Evolutionary conservation across 345 rosid species (phyloP).

Genomic region (Fremontodendron californicum): DNA sequence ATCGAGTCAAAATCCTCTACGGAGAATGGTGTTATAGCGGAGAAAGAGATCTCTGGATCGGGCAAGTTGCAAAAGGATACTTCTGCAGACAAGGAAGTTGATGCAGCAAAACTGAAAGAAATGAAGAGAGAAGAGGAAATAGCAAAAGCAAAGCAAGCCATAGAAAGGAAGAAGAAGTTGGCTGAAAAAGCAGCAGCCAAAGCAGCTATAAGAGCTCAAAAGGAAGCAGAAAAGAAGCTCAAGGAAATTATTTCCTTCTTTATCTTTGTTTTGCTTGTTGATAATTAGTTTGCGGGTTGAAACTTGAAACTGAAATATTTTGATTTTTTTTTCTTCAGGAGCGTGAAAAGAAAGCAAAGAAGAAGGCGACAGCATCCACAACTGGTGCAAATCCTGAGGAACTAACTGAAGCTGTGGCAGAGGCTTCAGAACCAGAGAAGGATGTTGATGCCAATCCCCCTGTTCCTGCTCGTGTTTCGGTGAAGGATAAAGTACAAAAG

Average conservation of each 20-base stretch:
- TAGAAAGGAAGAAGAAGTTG: slow-evolving; percentile 92
- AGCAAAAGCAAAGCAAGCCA: slow-evolving; percentile 84
- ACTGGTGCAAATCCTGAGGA: slow-evolving; percentile 40
- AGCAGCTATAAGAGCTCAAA: slow-evolving; percentile 83
- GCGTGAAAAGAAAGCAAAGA: slow-evolving; percentile 82
- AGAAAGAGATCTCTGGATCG: slow-evolving; percentile 35
- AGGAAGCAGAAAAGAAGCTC: slow-evolving; percentile 89
- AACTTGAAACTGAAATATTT: slow-evolving; percentile 9
- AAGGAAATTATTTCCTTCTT: slow-evolving; percentile 49
- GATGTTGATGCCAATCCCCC: slow-evolving; percentile 30
- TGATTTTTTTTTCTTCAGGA: slow-evolving; percentile 45
- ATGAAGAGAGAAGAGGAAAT: slow-evolving; percentile 85
- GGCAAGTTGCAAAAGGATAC: slow-evolving; percentile 36
- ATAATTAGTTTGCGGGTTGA: not conserved
- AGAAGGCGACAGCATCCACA: slow-evolving; percentile 46
- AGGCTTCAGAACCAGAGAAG: slow-evolving; percentile 51
- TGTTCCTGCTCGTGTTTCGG: slow-evolving; percentile 27
- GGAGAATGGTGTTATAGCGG: slow-evolving; percentile 32
- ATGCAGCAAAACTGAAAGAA: slow-evolving; percentile 72
- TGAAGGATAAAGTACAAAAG: slow-evolving; percentile 39
- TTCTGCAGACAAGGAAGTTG: slow-evolving; percentile 38
- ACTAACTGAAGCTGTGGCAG: slow-evolving; percentile 41
- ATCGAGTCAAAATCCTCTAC: slow-evolving; percentile 30
- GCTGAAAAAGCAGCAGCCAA: slow-evolving; percentile 90
- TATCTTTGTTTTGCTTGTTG: not conserved